These are phyloP conservation scores for Lactarius sp. DNA, from an alignment of 768 basidiomycete species.

Conservation along the genomic window DNA sequence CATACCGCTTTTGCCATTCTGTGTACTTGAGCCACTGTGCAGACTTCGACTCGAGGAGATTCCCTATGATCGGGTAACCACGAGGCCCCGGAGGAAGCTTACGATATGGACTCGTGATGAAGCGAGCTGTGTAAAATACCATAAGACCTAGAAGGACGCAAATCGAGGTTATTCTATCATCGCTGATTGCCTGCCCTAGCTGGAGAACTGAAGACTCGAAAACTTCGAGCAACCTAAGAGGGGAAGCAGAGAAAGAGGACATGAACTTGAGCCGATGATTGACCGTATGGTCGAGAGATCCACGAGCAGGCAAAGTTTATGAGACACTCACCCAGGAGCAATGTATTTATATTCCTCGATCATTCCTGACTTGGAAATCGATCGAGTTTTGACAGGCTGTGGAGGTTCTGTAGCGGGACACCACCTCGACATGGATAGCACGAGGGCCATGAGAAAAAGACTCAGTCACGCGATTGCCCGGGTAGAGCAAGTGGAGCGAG, in stretches of 20 bases:
- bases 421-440: too few species aligned
- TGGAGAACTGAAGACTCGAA: not conserved
- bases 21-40: not conserved
- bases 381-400: too few species aligned
- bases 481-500: too few species aligned
- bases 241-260: not conserved
- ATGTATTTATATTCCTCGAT: too few species aligned
- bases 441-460: too few species aligned
- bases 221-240: not conserved
- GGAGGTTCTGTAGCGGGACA: too few species aligned
- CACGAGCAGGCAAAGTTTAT: too few species aligned
- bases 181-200: not conserved
- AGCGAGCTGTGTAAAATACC: not conserved
- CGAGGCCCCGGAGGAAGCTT: not conserved
- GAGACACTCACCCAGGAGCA: too few species aligned
- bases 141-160: not conserved
- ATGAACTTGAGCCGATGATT: not conserved
- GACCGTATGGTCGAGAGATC: not conserved
- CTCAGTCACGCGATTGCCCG: too few species aligned
- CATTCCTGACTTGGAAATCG: too few species aligned
- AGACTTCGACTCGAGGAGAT: not conserved
- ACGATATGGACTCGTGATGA: not conserved
- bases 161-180: not conserved
- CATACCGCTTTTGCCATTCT: not conserved
- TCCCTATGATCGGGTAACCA: not conserved